Evolutionary conservation across 176 grass and related monocot species (phyloP), one percentile per base, ranked within the genome.

Genomic region (Musa schizocarpa): DNA sequence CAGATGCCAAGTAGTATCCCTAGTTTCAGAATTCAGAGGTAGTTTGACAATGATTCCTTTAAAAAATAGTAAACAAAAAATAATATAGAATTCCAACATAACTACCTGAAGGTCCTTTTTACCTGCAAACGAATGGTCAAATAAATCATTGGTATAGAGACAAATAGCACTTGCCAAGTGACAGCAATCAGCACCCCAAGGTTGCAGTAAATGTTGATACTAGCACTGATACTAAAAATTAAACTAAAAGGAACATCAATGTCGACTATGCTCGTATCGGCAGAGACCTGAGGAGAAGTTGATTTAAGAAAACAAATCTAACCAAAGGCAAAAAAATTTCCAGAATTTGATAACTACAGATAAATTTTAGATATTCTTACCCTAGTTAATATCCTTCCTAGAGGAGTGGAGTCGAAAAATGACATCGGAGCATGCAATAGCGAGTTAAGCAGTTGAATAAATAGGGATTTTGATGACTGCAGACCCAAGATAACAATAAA

Each of bases 381-480:
- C 79, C 88, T 75, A 74, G 90, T 91, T 76, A 99, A 82, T 83
- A 94, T 75, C 72, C 95, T 89, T 85, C 95, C 95, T 2, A 99
- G 59, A 86, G 95, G 95, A 50, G 90, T 99, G 56, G 88, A 94
- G 79, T 99, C 90, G 68, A 89, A 99, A 81, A 94, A 99, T 68
- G 90, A 88, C 86, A 94, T 91, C 2, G 95, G 90, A 55, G 95
- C 90, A 65, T 55, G 90, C 52, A 99, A 93, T 43, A 99, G 77
- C 34, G 95, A 87, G 61, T 73, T 77, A 22, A 94, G 82, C 73
- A 99, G 58, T 29, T 94, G 88, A 53, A 91, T 85, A 82, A 99
- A 99, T 52, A 99, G 84, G 8, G 90, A 99, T 53, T 86, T 99
- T 81, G 95, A 99, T 73, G 90, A 77, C 78, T 94, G 81, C 50